phyloP scores from a whole-genome alignment of 2,329 filamentous ascomycete species.

The Ceratocystis papillata region DNA sequence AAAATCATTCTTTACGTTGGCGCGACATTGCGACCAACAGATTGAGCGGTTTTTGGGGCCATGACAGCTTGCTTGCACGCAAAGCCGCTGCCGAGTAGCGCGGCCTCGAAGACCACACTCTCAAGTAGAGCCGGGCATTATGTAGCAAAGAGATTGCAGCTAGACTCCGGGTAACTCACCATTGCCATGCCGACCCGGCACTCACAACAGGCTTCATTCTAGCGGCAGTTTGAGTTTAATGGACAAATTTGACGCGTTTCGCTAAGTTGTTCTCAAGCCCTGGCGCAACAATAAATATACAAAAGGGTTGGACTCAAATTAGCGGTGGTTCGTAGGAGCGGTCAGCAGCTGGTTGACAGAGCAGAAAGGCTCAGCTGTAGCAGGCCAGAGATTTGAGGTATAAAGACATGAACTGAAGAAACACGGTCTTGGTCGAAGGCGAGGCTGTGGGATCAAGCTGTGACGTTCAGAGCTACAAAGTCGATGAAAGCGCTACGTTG shows the following conservation, averaged over 20 bases:
- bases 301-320: neutral
- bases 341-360: conserved; percentile 26
- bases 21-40: neutral
- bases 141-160: neutral
- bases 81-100: neutral
- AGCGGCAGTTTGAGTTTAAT: conserved; percentile 27
- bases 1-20: neutral
- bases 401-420: conserved; percentile 1
- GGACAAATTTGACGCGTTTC: neutral
- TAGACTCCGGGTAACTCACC: conserved; percentile 48
- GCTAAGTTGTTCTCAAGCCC: neutral
- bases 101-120: neutral
- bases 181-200: conserved; percentile 87
- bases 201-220: conserved; percentile 92
- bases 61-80: neutral
- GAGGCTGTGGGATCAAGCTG: conserved; percentile 5
- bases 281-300: neutral
- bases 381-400: neutral
- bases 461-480: conserved; percentile 1
- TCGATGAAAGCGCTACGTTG: neutral
- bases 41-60: conserved; percentile 1
- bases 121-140: neutral
- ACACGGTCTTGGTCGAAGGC: neutral
- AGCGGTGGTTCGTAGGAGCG: neutral
- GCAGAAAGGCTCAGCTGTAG: conserved; percentile 23